These are phyloP conservation scores for Tulasnella sp. DNA, from an alignment of 768 basidiomycete genomes.

Conservation along the genomic window DNA sequence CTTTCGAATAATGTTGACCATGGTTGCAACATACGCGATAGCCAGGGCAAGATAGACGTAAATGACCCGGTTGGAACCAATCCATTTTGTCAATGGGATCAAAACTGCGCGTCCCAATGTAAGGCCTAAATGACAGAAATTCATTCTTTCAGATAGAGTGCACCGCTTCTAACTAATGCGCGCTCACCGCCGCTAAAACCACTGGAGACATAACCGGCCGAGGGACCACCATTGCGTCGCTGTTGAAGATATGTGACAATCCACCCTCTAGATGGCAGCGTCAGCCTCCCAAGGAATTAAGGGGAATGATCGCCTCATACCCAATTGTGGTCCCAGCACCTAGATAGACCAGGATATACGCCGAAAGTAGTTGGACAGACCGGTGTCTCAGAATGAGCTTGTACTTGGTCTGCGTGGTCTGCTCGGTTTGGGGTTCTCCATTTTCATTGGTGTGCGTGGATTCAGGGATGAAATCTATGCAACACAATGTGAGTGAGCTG, in stretches of 20 bases:
- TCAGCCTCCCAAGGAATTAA: neutral
- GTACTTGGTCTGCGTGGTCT: constrained; percentile 1
- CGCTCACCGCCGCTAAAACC: constrained; percentile 36
- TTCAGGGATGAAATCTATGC: neutral
- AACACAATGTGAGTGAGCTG: neutral
- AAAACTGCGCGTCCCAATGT: too few relatives aligned
- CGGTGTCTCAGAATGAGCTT: constrained; percentile 16
- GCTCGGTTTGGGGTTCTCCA: neutral
- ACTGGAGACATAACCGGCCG: constrained; percentile 41
- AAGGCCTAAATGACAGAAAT: too few relatives aligned
- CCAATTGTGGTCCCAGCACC: constrained; percentile 20
- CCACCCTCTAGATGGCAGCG: constrained; percentile 36
- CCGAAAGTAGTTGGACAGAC: constrained; percentile 17
- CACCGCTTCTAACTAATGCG: too few relatives aligned
- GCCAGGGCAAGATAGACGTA: constrained; percentile 18
- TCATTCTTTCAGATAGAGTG: too few relatives aligned
- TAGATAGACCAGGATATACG: constrained; percentile 20
- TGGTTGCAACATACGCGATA: constrained; percentile 21
- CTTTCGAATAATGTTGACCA: too few relatives aligned
- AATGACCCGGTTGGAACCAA: constrained; percentile 19
- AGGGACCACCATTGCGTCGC: constrained; percentile 37
- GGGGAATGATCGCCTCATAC: neutral
- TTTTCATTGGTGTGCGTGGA: neutral
- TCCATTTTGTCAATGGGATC: neutral
- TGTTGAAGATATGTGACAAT: constrained; percentile 43